Base-by-base conservation (phyloP, 805 yeast species). In the Candida saitoana region DNA sequence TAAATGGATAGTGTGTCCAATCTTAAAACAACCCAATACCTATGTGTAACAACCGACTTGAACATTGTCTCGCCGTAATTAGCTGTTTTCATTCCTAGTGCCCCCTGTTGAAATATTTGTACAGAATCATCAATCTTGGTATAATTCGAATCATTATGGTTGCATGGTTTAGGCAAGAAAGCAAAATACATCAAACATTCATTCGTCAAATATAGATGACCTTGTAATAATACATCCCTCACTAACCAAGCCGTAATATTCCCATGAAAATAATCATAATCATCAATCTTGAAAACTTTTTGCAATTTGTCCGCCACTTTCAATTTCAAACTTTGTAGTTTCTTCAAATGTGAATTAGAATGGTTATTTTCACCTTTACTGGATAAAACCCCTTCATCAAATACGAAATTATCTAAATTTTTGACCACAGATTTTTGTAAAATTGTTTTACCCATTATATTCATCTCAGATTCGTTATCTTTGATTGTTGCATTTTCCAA, bases 1-100 rank as follows among this genome's bases (percentile, higher is more conserved):
- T 84, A 89, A 30, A 87, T 70, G 2, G 87, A 74, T 14, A 91
- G 69, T 0, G 88, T 75, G 36, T 80, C 80, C 30, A 80, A 80
- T 49, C 84, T 71, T 45, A 91, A 65, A 0, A 88, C 77, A 5
- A 88, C 88, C 96, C 97, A 91, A 56, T 74, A 83, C 36, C 95
- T 71, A 42, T 66, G 68, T 1, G 72, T 68, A 15, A 62, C 43
- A 2, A 63, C 62, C 1, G 67, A 50, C 1, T 59, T 49, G 39
- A 68, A 62, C 15, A 60, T 49, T 1, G 69, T 44, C 40, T 68
- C 73, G 1, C 71, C 73, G 43, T 60, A 67, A 30, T 63, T 64
- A 4, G 64, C 66, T 4, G 65, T 52, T 41, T 65, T 67, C 52
- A 60, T 55, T 8, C 73, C 70, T 24, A 69, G 52, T 1, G 69